phyloP scores from a whole-genome alignment of 257 asterid genomes.

The Vinca minor region DNA sequence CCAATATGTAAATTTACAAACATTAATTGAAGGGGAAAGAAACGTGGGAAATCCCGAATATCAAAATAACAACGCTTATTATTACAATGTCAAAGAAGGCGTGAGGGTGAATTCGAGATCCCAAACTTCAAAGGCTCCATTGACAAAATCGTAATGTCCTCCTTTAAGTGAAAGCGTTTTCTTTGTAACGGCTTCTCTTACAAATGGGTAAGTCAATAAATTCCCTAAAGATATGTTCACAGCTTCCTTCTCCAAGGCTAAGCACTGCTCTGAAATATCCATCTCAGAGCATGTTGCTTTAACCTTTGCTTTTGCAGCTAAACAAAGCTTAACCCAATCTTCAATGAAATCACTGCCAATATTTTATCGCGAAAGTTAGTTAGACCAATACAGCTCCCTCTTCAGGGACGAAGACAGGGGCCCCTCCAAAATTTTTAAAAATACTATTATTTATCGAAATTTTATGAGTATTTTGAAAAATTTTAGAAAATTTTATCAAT shows the following conservation, averaged over 20 bases:
- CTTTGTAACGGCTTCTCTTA: constrained; percentile 61
- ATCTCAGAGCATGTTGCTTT: constrained; percentile 31
- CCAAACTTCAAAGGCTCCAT: constrained; percentile 74
- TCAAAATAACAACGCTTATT: neutral
- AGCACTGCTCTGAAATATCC: constrained; percentile 46
- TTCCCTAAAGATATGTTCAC: constrained; percentile 74
- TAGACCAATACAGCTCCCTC: no score
- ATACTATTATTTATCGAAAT: no score
- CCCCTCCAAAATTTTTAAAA: no score
- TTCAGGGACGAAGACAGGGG: no score
- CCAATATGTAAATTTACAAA: no score
- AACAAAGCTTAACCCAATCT: constrained; percentile 78
- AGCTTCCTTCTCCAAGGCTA: constrained; percentile 76
- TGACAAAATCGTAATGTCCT: constrained; percentile 83
- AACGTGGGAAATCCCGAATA: neutral
- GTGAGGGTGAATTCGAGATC: constrained; percentile 48
- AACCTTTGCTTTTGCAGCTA: constrained; percentile 62
- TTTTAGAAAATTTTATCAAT: no score
- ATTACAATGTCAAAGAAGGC: constrained; percentile 20
- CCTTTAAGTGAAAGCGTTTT: constrained; percentile 52
- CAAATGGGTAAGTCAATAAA: constrained; percentile 67
- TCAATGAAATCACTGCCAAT: constrained; percentile 72
- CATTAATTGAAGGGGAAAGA: no score
- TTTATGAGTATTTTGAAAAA: no score
- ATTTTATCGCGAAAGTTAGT: no score